These are phyloP conservation scores for Trichosanthes cucumerina DNA, from an alignment of 306 rosid species.

Conservation along the genomic window DNA sequence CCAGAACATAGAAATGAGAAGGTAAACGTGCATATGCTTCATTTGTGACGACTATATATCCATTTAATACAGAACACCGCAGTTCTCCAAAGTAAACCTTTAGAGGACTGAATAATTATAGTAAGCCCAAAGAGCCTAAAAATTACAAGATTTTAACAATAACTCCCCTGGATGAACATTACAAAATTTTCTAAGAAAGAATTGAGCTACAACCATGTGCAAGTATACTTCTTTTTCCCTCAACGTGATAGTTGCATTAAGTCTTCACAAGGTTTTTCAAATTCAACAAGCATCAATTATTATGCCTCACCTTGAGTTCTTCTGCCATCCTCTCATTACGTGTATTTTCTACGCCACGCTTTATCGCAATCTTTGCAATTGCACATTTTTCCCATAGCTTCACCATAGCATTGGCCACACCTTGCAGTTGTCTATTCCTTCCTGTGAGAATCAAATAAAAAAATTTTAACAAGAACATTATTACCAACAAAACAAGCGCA, in stretches of 20 bases:
- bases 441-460: conserved; percentile 37
- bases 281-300: conserved; percentile 6
- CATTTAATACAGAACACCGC: not conserved
- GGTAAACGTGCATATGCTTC: not conserved
- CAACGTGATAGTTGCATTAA: not conserved
- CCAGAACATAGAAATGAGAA: not conserved
- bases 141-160: not conserved
- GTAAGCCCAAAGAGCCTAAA: not conserved
- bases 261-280: conserved; percentile 10
- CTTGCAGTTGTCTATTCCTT: conserved; percentile 83
- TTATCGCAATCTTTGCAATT: conserved; percentile 85
- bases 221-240: not conserved
- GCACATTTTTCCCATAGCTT: conserved; percentile 84
- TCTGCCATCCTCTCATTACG: conserved; percentile 88
- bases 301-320: conserved; percentile 66
- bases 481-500: conserved; percentile 13
- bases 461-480: not conserved
- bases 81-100: not conserved
- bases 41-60: not conserved
- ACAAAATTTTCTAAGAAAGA: not conserved
- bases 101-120: not conserved
- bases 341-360: conserved; percentile 83
- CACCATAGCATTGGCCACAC: conserved; percentile 75
- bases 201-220: not conserved
- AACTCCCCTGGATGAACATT: not conserved